Conservation (phyloP, 805 yeast species). For the Candida tammaniensis region DNA sequence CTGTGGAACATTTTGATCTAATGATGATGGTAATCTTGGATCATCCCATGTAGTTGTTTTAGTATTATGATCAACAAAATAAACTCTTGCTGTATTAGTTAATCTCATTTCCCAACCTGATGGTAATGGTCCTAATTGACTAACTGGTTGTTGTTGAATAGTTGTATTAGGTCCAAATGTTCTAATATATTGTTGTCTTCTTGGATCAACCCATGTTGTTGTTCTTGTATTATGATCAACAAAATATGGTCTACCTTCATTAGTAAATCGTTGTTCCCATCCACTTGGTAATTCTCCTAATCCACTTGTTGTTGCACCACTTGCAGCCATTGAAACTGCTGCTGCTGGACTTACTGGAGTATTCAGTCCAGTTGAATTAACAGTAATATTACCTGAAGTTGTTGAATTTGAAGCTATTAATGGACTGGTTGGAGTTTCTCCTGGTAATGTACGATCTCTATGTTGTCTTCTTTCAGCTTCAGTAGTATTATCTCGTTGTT, state of each 20-base stretch:
- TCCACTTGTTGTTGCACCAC: conserved; percentile 92
- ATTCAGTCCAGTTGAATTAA: conserved; percentile 41
- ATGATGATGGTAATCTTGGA: conserved; percentile 94
- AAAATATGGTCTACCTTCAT: conserved; percentile 97
- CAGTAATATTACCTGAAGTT: conserved; percentile 46
- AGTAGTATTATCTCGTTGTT: conserved; percentile 63
- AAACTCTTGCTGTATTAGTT: conserved; percentile 97
- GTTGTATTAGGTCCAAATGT: conserved; percentile 89
- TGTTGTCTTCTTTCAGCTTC: conserved; percentile 91
- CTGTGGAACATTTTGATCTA: conserved; percentile 98
- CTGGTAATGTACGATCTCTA: conserved; percentile 87
- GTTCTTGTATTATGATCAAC: conserved; percentile 99
- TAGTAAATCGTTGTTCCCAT: conserved; percentile 98
- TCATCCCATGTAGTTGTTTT: conserved; percentile 99
- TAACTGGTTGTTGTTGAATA: conserved; percentile 95
- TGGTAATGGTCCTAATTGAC: conserved; percentile 96
- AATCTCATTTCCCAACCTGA: conserved; percentile 99
- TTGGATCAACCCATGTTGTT: conserved; percentile 99
- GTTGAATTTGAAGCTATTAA: conserved; percentile 22
- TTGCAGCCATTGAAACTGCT: conserved; percentile 65
- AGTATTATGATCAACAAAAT: conserved; percentile 98
- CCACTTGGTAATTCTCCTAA: conserved; percentile 97
- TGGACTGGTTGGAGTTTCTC: conserved; percentile 40
- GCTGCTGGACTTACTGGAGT: conserved; percentile 62
- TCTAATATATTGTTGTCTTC: conserved; percentile 97